Conservation (phyloP, 2,329 filamentous ascomycete genomes). For the Juglanconis oblonga region DNA sequence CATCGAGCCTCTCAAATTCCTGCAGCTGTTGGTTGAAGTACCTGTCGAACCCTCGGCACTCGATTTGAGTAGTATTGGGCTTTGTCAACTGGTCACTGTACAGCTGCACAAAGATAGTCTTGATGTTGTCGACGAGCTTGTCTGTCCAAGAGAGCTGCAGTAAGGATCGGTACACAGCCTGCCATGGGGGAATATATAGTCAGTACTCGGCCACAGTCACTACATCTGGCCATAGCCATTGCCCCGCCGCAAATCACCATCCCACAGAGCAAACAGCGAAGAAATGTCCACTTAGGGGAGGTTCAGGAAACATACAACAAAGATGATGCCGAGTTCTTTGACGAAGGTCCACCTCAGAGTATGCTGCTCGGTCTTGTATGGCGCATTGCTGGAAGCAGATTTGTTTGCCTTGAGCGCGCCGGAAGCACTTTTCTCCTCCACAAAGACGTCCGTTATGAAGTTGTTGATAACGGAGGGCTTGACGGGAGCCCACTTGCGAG, state of each 20-base stretch:
- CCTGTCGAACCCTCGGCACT: slow-evolving; percentile 78
- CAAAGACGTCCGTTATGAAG: slow-evolving; percentile 95
- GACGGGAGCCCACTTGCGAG: slow-evolving; percentile 76
- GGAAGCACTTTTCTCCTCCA: slow-evolving; percentile 79
- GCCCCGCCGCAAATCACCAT: too few species aligned
- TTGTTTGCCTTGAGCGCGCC: slow-evolving; percentile 57
- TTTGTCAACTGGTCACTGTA: slow-evolving; percentile 86
- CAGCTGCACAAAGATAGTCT: slow-evolving; percentile 83
- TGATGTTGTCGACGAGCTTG: slow-evolving; percentile 91
- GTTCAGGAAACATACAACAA: slow-evolving; percentile 64
- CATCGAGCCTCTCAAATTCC: slow-evolving; percentile 66
- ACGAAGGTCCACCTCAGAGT: slow-evolving; percentile 90
- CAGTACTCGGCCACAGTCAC: neutral
- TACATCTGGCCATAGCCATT: too few species aligned
- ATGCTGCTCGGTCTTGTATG: slow-evolving; percentile 89
- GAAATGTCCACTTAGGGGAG: neutral
- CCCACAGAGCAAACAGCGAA: neutral
- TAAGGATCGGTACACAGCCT: slow-evolving; percentile 96
- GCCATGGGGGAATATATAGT: neutral
- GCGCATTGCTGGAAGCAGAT: slow-evolving; percentile 62
- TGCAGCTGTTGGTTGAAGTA: slow-evolving; percentile 93
- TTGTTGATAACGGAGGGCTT: slow-evolving; percentile 84
- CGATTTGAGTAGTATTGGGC: slow-evolving; percentile 71
- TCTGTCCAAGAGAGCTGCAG: slow-evolving; percentile 97
- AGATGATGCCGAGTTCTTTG: slow-evolving; percentile 92